phyloP scores from a whole-genome alignment of 1,284 basidiomycete genomes.

The Athelia psychrophila region DNA sequence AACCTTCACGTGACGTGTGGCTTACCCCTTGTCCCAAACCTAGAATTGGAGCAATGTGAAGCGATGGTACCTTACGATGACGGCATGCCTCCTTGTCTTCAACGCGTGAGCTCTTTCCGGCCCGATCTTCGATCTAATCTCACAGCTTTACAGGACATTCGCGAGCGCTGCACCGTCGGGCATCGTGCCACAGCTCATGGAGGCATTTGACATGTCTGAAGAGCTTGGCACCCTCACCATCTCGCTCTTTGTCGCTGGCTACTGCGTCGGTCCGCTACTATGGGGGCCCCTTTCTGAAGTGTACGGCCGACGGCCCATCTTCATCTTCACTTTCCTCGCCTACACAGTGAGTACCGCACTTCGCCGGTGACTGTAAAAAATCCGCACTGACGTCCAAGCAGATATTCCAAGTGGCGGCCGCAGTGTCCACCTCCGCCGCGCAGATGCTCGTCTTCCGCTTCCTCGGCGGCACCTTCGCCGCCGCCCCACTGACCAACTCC shows the following conservation, averaged over 20 bases:
- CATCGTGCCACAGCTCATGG: slow-evolving; percentile 42
- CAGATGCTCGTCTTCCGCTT: slow-evolving; percentile 58
- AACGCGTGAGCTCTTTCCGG: slow-evolving; percentile 43
- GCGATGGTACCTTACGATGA: slow-evolving; percentile 51
- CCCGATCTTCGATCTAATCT: slow-evolving; percentile 13
- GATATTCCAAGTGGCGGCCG: slow-evolving; percentile 49
- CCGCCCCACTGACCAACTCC: slow-evolving; percentile 21
- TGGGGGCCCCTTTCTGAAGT: slow-evolving; percentile 51
- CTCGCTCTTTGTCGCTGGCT: slow-evolving; percentile 42
- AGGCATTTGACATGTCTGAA: slow-evolving; percentile 50
- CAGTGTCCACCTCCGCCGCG: slow-evolving; percentile 49
- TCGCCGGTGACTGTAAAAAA: neutral
- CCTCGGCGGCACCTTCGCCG: slow-evolving; percentile 49
- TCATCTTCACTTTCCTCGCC: slow-evolving; percentile 44
- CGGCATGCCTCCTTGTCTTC: slow-evolving; percentile 63
- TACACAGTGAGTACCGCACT: slow-evolving; percentile 37
- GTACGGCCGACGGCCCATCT: slow-evolving; percentile 38
- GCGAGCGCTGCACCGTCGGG: slow-evolving; percentile 57
- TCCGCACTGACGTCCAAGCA: neutral
- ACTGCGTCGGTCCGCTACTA: slow-evolving; percentile 44
- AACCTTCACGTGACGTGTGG: neutral
- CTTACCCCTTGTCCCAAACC: neutral
- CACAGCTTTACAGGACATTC: slow-evolving; percentile 46
- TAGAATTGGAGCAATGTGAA: slow-evolving; percentile 37
- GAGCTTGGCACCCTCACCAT: slow-evolving; percentile 43